Base-by-base conservation (phyloP, 2,329 filamentous ascomycete species). In the Aspergillus phoenicis region DNA sequence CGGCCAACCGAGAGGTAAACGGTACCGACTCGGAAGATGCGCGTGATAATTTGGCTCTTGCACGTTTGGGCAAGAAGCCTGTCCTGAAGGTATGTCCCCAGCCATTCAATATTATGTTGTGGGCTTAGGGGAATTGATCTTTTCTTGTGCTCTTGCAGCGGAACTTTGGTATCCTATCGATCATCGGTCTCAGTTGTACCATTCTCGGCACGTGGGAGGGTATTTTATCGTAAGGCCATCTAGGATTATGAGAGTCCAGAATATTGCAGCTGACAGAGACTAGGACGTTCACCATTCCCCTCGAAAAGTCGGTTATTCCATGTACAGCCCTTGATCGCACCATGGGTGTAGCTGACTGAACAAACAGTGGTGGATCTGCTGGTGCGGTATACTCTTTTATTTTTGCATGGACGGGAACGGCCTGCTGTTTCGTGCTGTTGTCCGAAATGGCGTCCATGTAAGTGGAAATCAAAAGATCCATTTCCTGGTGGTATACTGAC, bases 401-500 rank as follows among this genome's bases (percentile, higher is more conserved):
- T 10, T 71, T 76, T 45, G 70, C 65, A 10, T 75, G 74, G 72
- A n/a, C 67, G 10, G 71, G 73, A 11, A 71, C 68, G 8, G 66
- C 67, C 1, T 64, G 62, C 1, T 65, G 64, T 4, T 69, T 73
- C 51, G 67, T 70, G 11, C 62, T 71, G 7, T 57, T 76, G 2
- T 67, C 71, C 0, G 73, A 76, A 36, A 59, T 75, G 63, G 70
- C 66, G 0, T 76, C 73, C 5, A 76, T 76, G 72, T 73, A 68
- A 43, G 60, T 43, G 5, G 17, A 10, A 3, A 13, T 15, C 8
- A 11, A 17, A 11, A 5, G 3, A 5, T 8, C 5, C 11, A 8
- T 13, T 13, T 22, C 11, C 17, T 4, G 8, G 6, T 38, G 30
- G 28, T 53, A 48, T 57, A 60, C 26, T 22, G 3, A n/a, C 7